Evolutionary conservation across 345 rosid species (phyloP), one percentile per base, ranked within the genome.

Genomic region (Barbarea vulgaris): DNA sequence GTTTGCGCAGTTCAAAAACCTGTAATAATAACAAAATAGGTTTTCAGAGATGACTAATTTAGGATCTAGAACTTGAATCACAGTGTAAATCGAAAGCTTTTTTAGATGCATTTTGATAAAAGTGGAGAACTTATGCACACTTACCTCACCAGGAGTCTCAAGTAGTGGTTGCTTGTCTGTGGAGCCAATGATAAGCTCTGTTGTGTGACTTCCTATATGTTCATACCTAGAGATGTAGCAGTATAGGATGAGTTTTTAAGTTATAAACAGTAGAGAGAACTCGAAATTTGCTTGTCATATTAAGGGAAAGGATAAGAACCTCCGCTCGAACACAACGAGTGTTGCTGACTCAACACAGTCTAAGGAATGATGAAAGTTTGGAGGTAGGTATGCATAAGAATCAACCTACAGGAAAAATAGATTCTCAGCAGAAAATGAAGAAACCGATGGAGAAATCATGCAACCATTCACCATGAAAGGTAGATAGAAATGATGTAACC

Each of bases 101-200:
- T 37, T 53, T 42, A 24, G 24, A 76, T 62, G 47, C 36, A 36
- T 62, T 64, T 4, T 47, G 19, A 11, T 48, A 30, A 71, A 66
- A 58, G 5, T 70, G 31, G 61, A 74, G 17, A 66, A 19, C 3
- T 46, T 66, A 41, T 42, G 48, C 75, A 54, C 30, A 48, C 73
- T 47, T 61, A 90, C 99, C 87, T 95, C 97, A 18, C 97, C 93
- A 0, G 97, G 97, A 76, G 97, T 88, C 81, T 91, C 96, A 64
- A 94, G 93, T 81, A 94, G 93, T 58, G 93, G 89, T 74, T 85
- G 96, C 82, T 85, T 78, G 73, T 90, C 87, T 70, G 97, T 90
- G 25, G 91, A 90, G 69, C 96, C 92, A 59, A 85, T 77, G 42
- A 89, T 84, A 64, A 54, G 88, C 85, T 88, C 89, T 21, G 96